Evolutionary conservation across 352 stramenopile genomes (phyloP).

Genomic region (Phytophthora sp.): DNA sequence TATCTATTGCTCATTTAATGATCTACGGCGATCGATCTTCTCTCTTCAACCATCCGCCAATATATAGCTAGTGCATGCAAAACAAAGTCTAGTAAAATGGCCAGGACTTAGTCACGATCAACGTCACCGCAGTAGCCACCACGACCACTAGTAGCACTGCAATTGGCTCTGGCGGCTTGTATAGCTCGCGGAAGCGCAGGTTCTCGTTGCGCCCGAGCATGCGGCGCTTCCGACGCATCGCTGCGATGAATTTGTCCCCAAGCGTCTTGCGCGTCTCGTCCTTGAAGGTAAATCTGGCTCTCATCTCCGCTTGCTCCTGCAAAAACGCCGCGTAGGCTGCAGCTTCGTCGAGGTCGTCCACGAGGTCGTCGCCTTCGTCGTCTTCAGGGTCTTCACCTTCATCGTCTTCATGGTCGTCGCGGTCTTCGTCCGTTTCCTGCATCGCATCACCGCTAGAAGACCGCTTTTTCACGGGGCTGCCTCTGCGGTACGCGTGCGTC

Average conservation of each 20-base stretch:
- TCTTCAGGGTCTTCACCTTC: conserved; percentile 23
- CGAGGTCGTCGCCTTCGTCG: conserved; percentile 33
- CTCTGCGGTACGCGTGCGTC: conserved; percentile 27
- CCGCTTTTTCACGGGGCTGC: conserved; percentile 23
- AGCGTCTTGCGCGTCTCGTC: conserved; percentile 42
- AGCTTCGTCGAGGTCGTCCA: conserved; percentile 39
- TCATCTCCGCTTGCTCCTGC: conserved; percentile 51
- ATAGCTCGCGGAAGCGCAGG: conserved; percentile 78
- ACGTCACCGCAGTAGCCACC: conserved; percentile 65
- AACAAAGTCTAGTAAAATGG: conserved; percentile 79
- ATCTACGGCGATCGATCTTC: not conserved
- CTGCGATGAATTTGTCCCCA: conserved; percentile 42
- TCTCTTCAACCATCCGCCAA: too few species aligned
- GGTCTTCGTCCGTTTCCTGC: conserved; percentile 15
- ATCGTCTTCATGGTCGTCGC: conserved; percentile 7
- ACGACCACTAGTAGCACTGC: conserved; percentile 59
- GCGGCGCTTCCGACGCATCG: conserved; percentile 66
- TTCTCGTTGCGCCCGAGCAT: conserved; percentile 76
- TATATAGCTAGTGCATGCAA: too few species aligned
- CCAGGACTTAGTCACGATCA: conserved; percentile 81
- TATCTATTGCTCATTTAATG: too few species aligned
- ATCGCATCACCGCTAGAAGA: conserved; percentile 7
- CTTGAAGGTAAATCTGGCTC: conserved; percentile 54
- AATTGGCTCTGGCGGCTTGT: conserved; percentile 68
- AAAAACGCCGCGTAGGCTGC: conserved; percentile 35